Base-by-base conservation (phyloP, 768 basidiomycete species). In the Leccinellum luteum region DNA sequence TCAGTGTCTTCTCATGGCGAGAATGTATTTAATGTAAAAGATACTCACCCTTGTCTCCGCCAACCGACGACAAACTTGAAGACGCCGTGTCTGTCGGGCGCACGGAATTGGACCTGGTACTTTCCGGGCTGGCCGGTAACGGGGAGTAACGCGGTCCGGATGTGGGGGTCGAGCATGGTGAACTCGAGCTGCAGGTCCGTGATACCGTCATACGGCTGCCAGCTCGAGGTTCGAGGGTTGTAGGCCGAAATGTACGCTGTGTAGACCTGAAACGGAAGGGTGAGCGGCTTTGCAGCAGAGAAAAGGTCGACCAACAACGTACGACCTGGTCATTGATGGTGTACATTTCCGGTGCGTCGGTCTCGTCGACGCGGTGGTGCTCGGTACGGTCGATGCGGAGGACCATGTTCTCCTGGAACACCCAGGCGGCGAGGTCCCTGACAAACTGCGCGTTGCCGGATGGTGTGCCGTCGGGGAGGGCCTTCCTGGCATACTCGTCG, bases 161-260 rank as follows among this genome's bases (percentile, higher is more conserved):
- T 77, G 72, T 97, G 94, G 1, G 97, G 97, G 72, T 99, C 97
- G 41, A 99, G 85, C 97, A 99, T 99, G 21, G 94, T 96, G 70
- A 98, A 98, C 65, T 96, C 95, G 51, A 98, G 79, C 65, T 98
- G 96, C 28, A 98, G 69, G 69, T 98, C 97, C 12, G 75, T 71
- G 51, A 93, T 71, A 31, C 80, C 82, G 13, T 86, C 85, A 69
- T 86, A 86, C 0, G 92, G 87, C 52, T 76, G 75, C 93, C 94
- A 98, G 13, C 69, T 70, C 9, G 76, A 74, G 6, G 77, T 79
- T 56, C 69, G 69, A 21, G 85, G 71, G 64, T 89, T 77, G 68
- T 81, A 91, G 48, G 82, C 78, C 14, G 92, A 91, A 51, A 98
- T 79, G 25, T 85, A 80, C 1, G 89, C 79, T 17, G 80, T 81